phyloP scores from a whole-genome alignment of 768 basidiomycete species.

The Phanerodontia chrysosporium region DNA sequence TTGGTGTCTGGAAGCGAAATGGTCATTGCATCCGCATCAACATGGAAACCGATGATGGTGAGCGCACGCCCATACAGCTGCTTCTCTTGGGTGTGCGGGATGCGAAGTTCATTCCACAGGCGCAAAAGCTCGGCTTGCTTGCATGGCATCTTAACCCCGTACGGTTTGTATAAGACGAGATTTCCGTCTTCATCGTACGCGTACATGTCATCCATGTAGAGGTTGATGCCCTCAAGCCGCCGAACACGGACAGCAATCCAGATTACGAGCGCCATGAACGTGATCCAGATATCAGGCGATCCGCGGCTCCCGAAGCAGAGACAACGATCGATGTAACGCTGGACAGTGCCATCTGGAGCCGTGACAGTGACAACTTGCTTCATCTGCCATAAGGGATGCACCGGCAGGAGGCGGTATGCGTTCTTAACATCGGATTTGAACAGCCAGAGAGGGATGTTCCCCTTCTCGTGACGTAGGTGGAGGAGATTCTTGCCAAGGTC shows the following conservation, averaged over 20 bases:
- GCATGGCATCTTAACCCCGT: constrained; percentile 24
- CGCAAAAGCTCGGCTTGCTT: constrained; percentile 31
- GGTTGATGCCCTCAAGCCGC: constrained; percentile 13
- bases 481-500: constrained; percentile 15
- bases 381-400: constrained; percentile 27
- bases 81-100: constrained; percentile 36
- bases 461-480: background rate
- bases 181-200: constrained; percentile 31
- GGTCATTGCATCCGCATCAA: constrained; percentile 31
- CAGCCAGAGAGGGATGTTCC: constrained; percentile 2
- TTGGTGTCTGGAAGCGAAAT: constrained; percentile 19
- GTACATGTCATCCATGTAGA: constrained; percentile 29
- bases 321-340: constrained; percentile 29
- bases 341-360: constrained; percentile 17
- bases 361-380: constrained; percentile 27
- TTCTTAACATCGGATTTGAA: constrained; percentile 22
- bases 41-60: constrained; percentile 35
- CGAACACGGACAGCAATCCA: constrained; percentile 32
- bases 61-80: constrained; percentile 32
- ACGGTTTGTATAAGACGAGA: constrained; percentile 27
- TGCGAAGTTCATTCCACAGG: constrained; percentile 36
- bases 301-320: constrained; percentile 30
- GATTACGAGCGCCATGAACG: constrained; percentile 26
- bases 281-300: constrained; percentile 22
- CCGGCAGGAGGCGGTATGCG: constrained; percentile 23